Evolutionary conservation across 768 basidiomycete species (phyloP).

Genomic region (Dictyophora rubrovolvata): DNA sequence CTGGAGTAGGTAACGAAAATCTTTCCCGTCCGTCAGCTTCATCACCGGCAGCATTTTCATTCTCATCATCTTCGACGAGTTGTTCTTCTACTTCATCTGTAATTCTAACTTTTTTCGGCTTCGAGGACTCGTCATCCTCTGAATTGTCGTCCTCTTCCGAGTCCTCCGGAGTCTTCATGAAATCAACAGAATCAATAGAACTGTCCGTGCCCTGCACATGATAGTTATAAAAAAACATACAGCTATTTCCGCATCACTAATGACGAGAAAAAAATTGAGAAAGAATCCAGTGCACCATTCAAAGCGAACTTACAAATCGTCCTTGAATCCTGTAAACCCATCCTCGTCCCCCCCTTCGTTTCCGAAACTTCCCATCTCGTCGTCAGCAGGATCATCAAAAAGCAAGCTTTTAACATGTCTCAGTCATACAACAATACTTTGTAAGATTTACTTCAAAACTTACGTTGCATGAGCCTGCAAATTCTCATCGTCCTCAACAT

Average conservation of each 20-base stretch:
- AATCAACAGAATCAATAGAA: no score
- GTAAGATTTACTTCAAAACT: slow-evolving; percentile 2
- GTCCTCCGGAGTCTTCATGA: slow-evolving; percentile 16
- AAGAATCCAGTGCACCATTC: neutral
- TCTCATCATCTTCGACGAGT: slow-evolving; percentile 32
- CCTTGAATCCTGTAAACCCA: slow-evolving; percentile 23
- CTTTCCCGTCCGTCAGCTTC: slow-evolving; percentile 33
- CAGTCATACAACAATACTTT: neutral
- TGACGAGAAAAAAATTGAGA: neutral
- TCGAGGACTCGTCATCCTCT: slow-evolving; percentile 23
- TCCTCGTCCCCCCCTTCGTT: slow-evolving; percentile 13
- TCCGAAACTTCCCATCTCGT: slow-evolving; percentile 20
- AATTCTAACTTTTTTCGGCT: slow-evolving; percentile 11
- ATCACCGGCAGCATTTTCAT: slow-evolving; percentile 33
- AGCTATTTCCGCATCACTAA: slow-evolving; percentile 4
- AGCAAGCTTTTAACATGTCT: slow-evolving; percentile 25
- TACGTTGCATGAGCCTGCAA: slow-evolving; percentile 28
- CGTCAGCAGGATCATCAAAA: slow-evolving; percentile 38
- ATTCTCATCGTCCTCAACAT: slow-evolving; percentile 40
- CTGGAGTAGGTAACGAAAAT: slow-evolving; percentile 59
- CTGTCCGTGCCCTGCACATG: slow-evolving; percentile 10
- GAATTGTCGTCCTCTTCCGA: slow-evolving; percentile 47
- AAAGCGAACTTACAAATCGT: slow-evolving; percentile 11
- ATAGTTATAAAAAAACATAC: slow-evolving; percentile 6
- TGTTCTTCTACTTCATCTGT: neutral